Evolutionary conservation across 139 green algal genomes (phyloP).

Genomic region (Picochlorum sp.): DNA sequence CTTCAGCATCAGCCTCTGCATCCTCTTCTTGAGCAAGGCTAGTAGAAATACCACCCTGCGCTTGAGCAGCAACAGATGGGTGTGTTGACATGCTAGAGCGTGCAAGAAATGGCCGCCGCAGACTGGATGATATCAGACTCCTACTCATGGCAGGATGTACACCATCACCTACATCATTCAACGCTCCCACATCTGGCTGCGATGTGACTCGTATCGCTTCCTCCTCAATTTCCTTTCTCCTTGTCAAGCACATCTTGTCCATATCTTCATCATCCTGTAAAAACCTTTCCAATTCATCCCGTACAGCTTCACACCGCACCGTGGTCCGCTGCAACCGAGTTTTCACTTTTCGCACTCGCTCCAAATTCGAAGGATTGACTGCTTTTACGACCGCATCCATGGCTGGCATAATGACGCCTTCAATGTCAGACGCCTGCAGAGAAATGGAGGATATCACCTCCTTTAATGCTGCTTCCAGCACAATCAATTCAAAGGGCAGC

Average conservation of each 20-base stretch:
- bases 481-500: conserved; percentile 66
- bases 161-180: neutral
- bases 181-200: neutral
- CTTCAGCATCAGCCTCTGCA: conserved; percentile 26
- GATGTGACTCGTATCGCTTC: conserved; percentile 5
- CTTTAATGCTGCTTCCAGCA: conserved; percentile 56
- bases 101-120: neutral
- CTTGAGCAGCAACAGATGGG: neutral
- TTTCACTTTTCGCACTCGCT: conserved; percentile 72
- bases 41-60: neutral
- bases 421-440: conserved; percentile 57
- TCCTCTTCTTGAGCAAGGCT: conserved; percentile 7
- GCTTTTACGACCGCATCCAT: conserved; percentile 61
- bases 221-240: conserved; percentile 32
- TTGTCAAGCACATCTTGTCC: conserved; percentile 70
- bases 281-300: conserved; percentile 62
- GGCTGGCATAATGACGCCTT: conserved; percentile 48
- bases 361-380: conserved; percentile 53
- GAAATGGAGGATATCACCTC: conserved; percentile 32
- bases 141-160: neutral
- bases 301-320: conserved; percentile 40
- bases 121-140: neutral
- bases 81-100: neutral
- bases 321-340: conserved; percentile 64
- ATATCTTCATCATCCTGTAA: conserved; percentile 80